Base-by-base conservation (phyloP, 1,139 yeast species). In the Candida sp. region DNA sequence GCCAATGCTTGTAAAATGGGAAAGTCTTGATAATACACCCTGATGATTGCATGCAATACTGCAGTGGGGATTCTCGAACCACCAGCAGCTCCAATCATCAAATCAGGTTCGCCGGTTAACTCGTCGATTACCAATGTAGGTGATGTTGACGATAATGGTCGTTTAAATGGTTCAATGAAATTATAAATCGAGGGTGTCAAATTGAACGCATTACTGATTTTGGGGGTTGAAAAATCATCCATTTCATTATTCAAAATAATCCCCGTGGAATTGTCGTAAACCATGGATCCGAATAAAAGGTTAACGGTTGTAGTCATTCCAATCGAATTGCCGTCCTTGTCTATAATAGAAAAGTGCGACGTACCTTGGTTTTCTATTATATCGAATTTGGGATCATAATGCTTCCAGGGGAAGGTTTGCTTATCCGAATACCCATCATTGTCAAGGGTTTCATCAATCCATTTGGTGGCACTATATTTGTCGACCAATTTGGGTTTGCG, bases 211-310 rank as follows among this genome's bases (percentile, higher is more conserved):
- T 93, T 93, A 33, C 79, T 71, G 5, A 73, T 64, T 21, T 73
- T 68, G 1, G 95, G 93, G 35, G 79, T 72, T n/a, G 96, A 84
- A 57, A 93, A 93, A 61, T 93, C 98, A 62, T 93, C 97, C 97
- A 93, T 91, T 61, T 93, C 90, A 52, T 89, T 84, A 66, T 93
- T 93, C 55, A 93, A 68, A 6, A 93, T 75, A 11, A 93, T 70
- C 1, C 98, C 98, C 0, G 98, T 91, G 1, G 49, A 60, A 2
- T 85, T 84, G 58, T 91, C 98, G 57, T 85, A 87, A 5, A 91
- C 82, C 55, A 82, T 60, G 9, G 93, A 83, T 0, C 98, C 99
- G 63, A 90, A 93, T 39, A 80, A 63, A 41, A 90, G 68, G 59
- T 93, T 93, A n/a, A 93, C 82, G 0, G 98, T 91, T 1, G 97